phyloP scores from a whole-genome alignment of 2,329 filamentous ascomycete species.

The Ophiostoma triangulosporum region DNA sequence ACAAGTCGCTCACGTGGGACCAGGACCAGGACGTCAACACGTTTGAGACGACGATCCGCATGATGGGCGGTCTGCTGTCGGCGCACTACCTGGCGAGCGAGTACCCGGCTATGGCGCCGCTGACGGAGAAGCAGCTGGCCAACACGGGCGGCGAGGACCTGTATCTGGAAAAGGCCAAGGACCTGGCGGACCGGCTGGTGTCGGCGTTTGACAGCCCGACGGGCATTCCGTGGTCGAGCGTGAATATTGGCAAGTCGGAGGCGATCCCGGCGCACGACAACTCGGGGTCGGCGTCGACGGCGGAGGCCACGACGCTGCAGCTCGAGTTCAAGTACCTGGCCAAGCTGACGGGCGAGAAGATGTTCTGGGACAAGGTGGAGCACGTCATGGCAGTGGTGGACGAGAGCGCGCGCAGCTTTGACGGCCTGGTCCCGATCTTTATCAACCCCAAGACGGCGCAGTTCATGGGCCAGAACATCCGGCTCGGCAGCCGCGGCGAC shows the following conservation, averaged over 20 bases:
- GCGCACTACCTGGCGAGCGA: conserved; percentile 87
- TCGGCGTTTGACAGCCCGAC: conserved; percentile 78
- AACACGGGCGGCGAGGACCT: conserved; percentile 72
- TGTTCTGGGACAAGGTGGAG: conserved; percentile 87
- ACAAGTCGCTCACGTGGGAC: conserved; percentile 67
- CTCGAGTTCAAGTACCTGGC: conserved; percentile 95
- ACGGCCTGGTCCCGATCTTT: conserved; percentile 84
- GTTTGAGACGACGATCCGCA: conserved; percentile 95
- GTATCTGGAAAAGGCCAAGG: conserved; percentile 90
- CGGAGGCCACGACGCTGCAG: conserved; percentile 83
- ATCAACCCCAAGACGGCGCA: conserved; percentile 65
- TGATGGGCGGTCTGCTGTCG: conserved; percentile 84
- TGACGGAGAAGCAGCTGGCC: conserved; percentile 51
- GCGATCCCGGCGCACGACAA: conserved; percentile 75
- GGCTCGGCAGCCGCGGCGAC: conserved; percentile 84
- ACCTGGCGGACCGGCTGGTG: conserved; percentile 76
- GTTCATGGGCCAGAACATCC: conserved; percentile 76
- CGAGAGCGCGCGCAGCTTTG: conserved; percentile 59
- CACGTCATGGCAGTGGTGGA: conserved; percentile 87
- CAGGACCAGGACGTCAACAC: conserved; percentile 94
- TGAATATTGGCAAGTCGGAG: conserved; percentile 66
- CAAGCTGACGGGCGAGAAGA: conserved; percentile 80
- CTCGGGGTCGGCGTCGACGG: conserved; percentile 79
- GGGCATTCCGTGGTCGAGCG: conserved; percentile 79
- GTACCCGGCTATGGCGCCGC: conserved; percentile 66